Evolutionary conservation across 495 filamentous ascomycete genomes (phyloP).

Genomic region (Daldinia bambusicola): DNA sequence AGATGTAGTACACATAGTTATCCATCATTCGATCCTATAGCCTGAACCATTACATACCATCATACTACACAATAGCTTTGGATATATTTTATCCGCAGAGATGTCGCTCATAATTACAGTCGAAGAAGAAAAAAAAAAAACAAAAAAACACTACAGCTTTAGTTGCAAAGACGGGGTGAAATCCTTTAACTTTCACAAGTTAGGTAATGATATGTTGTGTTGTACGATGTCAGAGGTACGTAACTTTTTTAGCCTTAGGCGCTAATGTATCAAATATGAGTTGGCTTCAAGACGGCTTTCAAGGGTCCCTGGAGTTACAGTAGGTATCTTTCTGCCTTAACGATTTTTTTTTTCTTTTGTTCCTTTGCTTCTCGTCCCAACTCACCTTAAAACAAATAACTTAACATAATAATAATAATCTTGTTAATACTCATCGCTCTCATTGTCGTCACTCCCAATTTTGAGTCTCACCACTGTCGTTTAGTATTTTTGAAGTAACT

Average conservation of each 20-base stretch:
- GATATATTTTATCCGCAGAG: slow-evolving; percentile 1
- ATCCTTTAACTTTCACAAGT: slow-evolving; percentile 15
- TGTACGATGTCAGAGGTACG: slow-evolving; percentile 34
- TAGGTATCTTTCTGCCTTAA: slow-evolving; percentile 20
- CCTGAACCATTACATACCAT: background rate
- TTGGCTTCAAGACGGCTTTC: slow-evolving; percentile 42
- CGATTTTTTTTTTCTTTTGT: slow-evolving; percentile 31
- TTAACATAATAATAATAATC: slow-evolving; percentile 10
- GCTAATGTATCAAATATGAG: slow-evolving; percentile 46
- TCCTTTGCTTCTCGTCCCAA: slow-evolving; percentile 23
- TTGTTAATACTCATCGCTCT: slow-evolving; percentile 23
- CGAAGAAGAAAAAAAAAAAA: background rate
- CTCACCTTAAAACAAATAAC: slow-evolving; percentile 20
- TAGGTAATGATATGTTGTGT: slow-evolving; percentile 9
- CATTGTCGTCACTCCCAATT: slow-evolving; percentile 16
- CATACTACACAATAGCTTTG: background rate
- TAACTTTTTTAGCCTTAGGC: slow-evolving; percentile 29
- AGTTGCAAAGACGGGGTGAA: slow-evolving; percentile 11
- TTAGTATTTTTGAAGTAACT: background rate
- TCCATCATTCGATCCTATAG: slow-evolving; percentile 15
- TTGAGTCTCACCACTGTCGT: slow-evolving; percentile 26
- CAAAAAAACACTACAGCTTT: slow-evolving; percentile 7
- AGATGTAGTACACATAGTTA: slow-evolving; percentile 24
- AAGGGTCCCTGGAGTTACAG: slow-evolving; percentile 29
- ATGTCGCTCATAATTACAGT: slow-evolving; percentile 1